phyloP scores from a whole-genome alignment of 1,284 basidiomycete genomes.

The Chalciporus sp. region DNA sequence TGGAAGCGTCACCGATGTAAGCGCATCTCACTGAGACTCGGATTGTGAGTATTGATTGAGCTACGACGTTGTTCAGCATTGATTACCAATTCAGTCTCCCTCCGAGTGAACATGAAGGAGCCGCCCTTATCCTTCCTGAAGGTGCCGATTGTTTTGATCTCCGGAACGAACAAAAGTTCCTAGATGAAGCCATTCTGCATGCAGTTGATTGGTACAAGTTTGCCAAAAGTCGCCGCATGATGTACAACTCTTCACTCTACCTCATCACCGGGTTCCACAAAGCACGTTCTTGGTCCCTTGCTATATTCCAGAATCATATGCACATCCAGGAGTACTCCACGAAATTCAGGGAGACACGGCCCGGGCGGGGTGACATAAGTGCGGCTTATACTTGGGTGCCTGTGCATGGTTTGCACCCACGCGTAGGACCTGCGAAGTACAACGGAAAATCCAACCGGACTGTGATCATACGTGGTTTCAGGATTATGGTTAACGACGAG shows the following conservation, averaged over 20 bases:
- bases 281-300: conserved; percentile 12
- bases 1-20: too few species aligned
- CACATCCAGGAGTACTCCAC: too few species aligned
- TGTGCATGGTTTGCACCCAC: neutral
- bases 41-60: neutral
- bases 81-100: neutral
- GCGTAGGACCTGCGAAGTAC: neutral
- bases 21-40: too few species aligned
- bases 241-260: conserved; percentile 13
- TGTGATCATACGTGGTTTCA: neutral
- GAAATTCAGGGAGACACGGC: too few species aligned
- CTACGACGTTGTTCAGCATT: neutral
- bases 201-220: conserved; percentile 15
- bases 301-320: conserved; percentile 1
- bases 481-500: too few species aligned
- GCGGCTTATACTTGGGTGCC: neutral
- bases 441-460: neutral
- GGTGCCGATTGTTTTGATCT: conserved; percentile 16
- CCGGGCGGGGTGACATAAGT: neutral
- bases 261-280: conserved; percentile 17
- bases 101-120: neutral
- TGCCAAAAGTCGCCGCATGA: conserved; percentile 5
- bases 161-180: conserved; percentile 1
- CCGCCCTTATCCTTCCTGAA: neutral
- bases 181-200: conserved; percentile 5